Percentiles rank a stretch among this genome's conserved stretches.
Conservation (phyloP, 2,329 filamentous ascomycete genomes). For the Penicillium sp. region DNA sequence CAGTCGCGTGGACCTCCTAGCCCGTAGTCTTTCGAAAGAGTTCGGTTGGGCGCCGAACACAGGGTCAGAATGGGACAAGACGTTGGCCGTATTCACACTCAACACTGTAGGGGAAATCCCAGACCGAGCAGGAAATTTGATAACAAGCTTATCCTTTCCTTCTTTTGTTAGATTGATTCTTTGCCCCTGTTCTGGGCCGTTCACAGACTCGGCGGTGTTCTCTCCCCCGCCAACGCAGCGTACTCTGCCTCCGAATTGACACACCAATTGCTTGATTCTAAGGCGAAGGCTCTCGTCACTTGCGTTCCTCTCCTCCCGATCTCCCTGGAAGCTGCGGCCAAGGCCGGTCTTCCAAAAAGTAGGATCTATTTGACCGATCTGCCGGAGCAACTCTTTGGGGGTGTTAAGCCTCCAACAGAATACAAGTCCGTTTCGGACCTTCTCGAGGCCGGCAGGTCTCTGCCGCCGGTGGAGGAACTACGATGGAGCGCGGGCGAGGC, state of each 20-base stretch:
- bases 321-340: conserved; percentile 63
- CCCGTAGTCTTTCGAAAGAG: conserved; percentile 67
- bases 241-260: conserved; percentile 69
- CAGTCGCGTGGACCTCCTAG: conserved; percentile 64
- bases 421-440: conserved; percentile 68
- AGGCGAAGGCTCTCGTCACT: conserved; percentile 69
- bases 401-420: conserved; percentile 42
- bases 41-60: conserved; percentile 68
- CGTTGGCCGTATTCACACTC: conserved; percentile 72
- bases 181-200: conserved; percentile 70
- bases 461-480: conserved; percentile 41
- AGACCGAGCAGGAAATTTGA: background rate
- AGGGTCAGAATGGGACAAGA: conserved; percentile 78
- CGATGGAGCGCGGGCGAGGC: conserved; percentile 45
- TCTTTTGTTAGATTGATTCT: conserved; percentile 63
- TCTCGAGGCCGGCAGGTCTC: conserved; percentile 57
- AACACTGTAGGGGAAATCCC: conserved; percentile 62
- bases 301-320: conserved; percentile 65
- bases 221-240: conserved; percentile 71
- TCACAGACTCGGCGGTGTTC: conserved; percentile 71
- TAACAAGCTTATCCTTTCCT: background rate
- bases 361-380: conserved; percentile 69
- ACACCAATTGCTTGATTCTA: conserved; percentile 68
- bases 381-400: conserved; percentile 54
- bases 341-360: conserved; percentile 61